Evolutionary conservation across 2,329 filamentous ascomycete species (phyloP).

Genomic region (Paraconiothyrium sp.): DNA sequence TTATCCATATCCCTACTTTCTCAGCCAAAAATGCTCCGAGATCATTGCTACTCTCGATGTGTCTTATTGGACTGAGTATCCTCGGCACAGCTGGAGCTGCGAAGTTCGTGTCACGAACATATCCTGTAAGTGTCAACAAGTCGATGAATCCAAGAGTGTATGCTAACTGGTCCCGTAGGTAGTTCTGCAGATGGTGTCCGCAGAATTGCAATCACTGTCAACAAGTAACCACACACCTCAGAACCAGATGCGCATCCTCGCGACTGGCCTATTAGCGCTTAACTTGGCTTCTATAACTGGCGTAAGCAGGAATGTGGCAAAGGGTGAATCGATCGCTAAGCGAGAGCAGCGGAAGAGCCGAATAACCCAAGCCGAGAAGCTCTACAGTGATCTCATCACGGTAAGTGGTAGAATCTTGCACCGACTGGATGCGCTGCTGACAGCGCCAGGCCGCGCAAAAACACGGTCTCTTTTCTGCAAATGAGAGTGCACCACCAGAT

Average conservation of each 20-base stretch:
- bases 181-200: constrained; percentile 52
- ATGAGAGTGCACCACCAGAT: constrained; percentile 48
- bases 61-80: constrained; percentile 62
- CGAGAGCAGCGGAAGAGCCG: constrained; percentile 45
- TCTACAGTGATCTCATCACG: constrained; percentile 61
- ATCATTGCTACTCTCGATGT: constrained; percentile 62
- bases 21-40: constrained; percentile 58
- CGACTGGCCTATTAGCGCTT: constrained; percentile 59
- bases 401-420: constrained; percentile 31
- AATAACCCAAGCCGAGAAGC: constrained; percentile 60
- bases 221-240: constrained; percentile 52
- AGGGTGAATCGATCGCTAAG: constrained; percentile 20
- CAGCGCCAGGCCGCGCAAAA: constrained; percentile 55
- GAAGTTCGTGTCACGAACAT: constrained; percentile 59
- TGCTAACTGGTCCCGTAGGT: constrained; percentile 27
- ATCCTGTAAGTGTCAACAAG: constrained; percentile 43
- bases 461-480: constrained; percentile 61
- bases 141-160: background rate
- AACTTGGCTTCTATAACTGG: constrained; percentile 61
- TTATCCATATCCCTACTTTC: constrained; percentile 64
- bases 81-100: constrained; percentile 62
- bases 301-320: constrained; percentile 40
- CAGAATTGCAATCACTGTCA: constrained; percentile 55
- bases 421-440: constrained; percentile 20
- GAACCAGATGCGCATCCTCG: constrained; percentile 57